A percentile compares a stretch with the other conserved stretches of the same genome.
Conservation (phyloP, 169 alveolate species). For the Plasmodium chabaudi region DNA sequence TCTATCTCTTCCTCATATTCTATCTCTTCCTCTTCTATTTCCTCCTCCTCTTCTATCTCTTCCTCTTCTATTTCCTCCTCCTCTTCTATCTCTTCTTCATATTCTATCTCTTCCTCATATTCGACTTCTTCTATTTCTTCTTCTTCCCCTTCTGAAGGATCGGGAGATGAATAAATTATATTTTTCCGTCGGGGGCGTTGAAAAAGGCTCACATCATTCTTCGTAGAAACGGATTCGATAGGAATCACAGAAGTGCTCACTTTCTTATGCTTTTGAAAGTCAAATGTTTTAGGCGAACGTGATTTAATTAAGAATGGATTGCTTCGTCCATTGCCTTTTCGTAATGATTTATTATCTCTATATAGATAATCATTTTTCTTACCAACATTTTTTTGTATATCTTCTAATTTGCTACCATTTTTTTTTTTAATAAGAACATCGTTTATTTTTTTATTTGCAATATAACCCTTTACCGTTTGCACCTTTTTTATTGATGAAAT, state of each 20-base stretch:
- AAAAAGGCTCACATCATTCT: not conserved
- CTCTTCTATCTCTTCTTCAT: slow-evolving; percentile 1
- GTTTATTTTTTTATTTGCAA: slow-evolving; percentile 32
- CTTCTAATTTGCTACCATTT: not conserved
- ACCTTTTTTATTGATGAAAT: slow-evolving; percentile 25
- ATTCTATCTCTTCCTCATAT: slow-evolving; percentile 6
- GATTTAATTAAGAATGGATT: slow-evolving; percentile 3
- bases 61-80: slow-evolving; percentile 37
- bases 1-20: slow-evolving; percentile 21
- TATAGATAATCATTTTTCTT: slow-evolving; percentile 7
- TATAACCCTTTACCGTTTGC: slow-evolving; percentile 19
- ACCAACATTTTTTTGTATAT: slow-evolving; percentile 7
- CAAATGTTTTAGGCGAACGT: slow-evolving; percentile 1
- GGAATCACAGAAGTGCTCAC: slow-evolving; percentile 8
- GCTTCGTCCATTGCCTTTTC: not conserved
- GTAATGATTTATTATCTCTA: slow-evolving; percentile 8
- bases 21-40: slow-evolving; percentile 26
- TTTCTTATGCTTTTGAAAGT: not conserved
- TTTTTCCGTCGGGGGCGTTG: not conserved
- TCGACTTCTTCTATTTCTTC: slow-evolving; percentile 12
- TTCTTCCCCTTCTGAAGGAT: slow-evolving; percentile 12
- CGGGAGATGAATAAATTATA: slow-evolving; percentile 40
- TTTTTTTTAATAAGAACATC: slow-evolving; percentile 35
- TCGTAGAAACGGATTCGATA: not conserved
- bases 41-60: slow-evolving; percentile 25